A percentile compares a stretch with the other conserved stretches of the same genome.
Evolutionary conservation across 805 yeast genomes (phyloP).

Genomic region (Maudiozyma serrabonitensis): DNA sequence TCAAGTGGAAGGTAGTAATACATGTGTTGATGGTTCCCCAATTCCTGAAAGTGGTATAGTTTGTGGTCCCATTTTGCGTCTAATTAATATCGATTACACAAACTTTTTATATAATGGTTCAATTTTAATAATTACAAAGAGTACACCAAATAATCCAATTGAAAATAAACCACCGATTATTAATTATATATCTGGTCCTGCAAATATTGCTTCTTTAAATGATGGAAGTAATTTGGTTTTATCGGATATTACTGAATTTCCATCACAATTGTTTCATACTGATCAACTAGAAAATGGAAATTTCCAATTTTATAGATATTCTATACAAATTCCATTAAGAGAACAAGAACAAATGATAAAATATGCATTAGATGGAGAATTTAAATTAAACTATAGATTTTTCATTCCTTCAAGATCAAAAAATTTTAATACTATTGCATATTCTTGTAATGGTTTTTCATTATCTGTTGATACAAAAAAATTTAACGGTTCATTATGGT

Average conservation of each 20-base stretch:
- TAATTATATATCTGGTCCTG: slow-evolving; percentile 9
- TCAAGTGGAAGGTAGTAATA: slow-evolving; percentile 15
- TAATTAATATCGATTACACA: slow-evolving; percentile 52
- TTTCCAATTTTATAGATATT: slow-evolving; percentile 57
- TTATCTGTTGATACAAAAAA: slow-evolving; percentile 52
- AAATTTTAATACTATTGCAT: slow-evolving; percentile 74
- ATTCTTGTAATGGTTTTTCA: slow-evolving; percentile 89
- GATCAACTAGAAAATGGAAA: slow-evolving; percentile 21
- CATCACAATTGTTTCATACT: slow-evolving; percentile 36
- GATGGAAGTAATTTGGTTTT: neutral
- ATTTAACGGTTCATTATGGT: slow-evolving; percentile 77
- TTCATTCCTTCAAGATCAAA: slow-evolving; percentile 53
- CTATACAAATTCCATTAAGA: slow-evolving; percentile 40
- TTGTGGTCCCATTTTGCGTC: slow-evolving; percentile 74
- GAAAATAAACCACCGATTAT: slow-evolving; percentile 27
- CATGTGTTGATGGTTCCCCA: slow-evolving; percentile 16
- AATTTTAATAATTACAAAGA: slow-evolving; percentile 48
- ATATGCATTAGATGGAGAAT: slow-evolving; percentile 46
- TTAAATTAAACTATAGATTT: slow-evolving; percentile 46
- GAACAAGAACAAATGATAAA: slow-evolving; percentile 50
- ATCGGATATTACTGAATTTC: slow-evolving; percentile 35
- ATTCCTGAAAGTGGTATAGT: slow-evolving; percentile 19
- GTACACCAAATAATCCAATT: slow-evolving; percentile 34
- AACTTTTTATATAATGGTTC: slow-evolving; percentile 52
- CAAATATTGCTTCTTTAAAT: neutral